phyloP scores from a whole-genome alignment of 495 filamentous ascomycete species.

The Cetradonia linearis region DNA sequence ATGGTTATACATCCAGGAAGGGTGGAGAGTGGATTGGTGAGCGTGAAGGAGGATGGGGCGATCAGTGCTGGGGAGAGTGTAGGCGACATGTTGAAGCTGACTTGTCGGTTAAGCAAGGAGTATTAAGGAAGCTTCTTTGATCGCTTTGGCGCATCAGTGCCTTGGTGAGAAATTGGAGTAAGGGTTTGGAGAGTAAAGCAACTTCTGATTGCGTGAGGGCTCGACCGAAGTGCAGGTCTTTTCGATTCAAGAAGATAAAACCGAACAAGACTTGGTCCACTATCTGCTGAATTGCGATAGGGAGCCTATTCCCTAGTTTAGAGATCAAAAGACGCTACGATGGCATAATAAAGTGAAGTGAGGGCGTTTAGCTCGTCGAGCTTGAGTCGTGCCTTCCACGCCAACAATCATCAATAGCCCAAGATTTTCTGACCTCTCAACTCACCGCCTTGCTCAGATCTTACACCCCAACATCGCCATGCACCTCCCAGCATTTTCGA shows the following conservation, averaged over 20 bases:
- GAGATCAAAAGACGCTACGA: not conserved
- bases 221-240: too few species aligned
- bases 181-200: not conserved
- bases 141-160: constrained; percentile 30
- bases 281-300: not conserved
- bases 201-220: too few species aligned
- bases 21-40: constrained; percentile 34
- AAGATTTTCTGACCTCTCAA: not conserved
- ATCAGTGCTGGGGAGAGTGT: constrained; percentile 32
- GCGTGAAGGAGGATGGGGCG: constrained; percentile 33
- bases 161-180: constrained; percentile 25
- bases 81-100: constrained; percentile 27
- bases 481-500: constrained; percentile 12
- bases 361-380: not conserved
- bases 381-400: not conserved
- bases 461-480: constrained; percentile 8
- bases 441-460: not conserved
- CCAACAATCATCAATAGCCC: not conserved
- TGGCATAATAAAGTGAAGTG: not conserved
- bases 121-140: constrained; percentile 32
- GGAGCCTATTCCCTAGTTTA: not conserved
- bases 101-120: constrained; percentile 23
- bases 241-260: too few species aligned
- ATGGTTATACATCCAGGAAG: constrained; percentile 29
- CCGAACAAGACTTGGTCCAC: too few species aligned